Evolutionary conservation across 345 rosid species (phyloP).

Genomic region (Viola odorata): DNA sequence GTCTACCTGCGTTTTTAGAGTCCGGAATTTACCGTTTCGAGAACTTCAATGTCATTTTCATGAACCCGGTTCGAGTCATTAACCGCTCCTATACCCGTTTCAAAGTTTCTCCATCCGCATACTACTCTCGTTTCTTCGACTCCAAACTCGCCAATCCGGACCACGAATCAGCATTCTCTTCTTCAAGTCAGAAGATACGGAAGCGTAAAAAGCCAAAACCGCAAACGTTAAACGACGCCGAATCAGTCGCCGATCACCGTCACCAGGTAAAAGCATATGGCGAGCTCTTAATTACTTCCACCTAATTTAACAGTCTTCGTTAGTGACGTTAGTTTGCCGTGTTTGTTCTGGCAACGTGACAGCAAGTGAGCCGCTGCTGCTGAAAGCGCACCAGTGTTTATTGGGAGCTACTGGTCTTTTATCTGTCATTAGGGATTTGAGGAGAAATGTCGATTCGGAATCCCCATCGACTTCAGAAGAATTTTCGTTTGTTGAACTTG

Average conservation of each 20-base stretch:
- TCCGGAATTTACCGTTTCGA: constrained; percentile 51
- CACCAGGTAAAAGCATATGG: constrained; percentile 42
- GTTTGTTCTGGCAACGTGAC: constrained; percentile 1
- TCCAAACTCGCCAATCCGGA: constrained; percentile 16
- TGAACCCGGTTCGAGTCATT: constrained; percentile 65
- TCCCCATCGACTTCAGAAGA: constrained; percentile 7
- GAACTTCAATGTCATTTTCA: constrained; percentile 36
- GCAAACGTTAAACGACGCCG: constrained; percentile 46
- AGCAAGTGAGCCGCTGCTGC: constrained; percentile 46
- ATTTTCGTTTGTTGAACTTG: constrained; percentile 55
- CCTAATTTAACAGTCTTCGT: not conserved
- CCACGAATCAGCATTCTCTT: not conserved
- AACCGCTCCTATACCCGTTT: constrained; percentile 56
- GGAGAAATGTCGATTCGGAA: constrained; percentile 18
- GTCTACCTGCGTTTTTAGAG: constrained; percentile 31
- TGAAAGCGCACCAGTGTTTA: constrained; percentile 48
- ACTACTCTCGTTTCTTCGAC: constrained; percentile 74
- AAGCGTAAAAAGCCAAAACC: constrained; percentile 44
- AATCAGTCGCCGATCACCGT: constrained; percentile 54
- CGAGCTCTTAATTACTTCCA: not conserved
- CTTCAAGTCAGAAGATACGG: constrained; percentile 39
- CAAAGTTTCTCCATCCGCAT: constrained; percentile 51
- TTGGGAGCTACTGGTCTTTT: constrained; percentile 40
- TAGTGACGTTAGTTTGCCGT: not conserved
- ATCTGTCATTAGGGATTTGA: constrained; percentile 33